Conservation (phyloP, 169 alveolate species). For the Theileria parva region DNA sequence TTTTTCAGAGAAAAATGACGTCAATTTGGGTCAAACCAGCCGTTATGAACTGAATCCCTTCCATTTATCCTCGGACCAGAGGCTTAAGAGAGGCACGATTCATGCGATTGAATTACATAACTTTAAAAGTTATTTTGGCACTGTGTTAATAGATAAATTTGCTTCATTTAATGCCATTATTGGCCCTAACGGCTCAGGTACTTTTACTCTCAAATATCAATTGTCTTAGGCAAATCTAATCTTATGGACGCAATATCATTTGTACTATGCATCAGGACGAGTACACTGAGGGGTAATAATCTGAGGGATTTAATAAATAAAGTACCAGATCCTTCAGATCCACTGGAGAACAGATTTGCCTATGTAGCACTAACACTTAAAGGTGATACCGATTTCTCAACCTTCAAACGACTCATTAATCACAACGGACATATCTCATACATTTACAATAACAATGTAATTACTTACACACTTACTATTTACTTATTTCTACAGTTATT, state of each 20-base stretch:
- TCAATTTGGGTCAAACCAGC: not conserved
- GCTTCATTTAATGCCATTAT: slow-evolving; percentile 86
- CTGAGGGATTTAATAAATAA: slow-evolving; percentile 83
- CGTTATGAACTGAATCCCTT: not conserved
- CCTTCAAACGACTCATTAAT: slow-evolving; percentile 80
- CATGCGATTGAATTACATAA: slow-evolving; percentile 63
- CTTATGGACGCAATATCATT: slow-evolving; percentile 86
- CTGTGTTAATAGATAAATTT: slow-evolving; percentile 86
- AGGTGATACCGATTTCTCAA: slow-evolving; percentile 69
- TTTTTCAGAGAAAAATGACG: not conserved
- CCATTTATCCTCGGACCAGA: slow-evolving; percentile 1
- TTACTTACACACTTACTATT: slow-evolving; percentile 76
- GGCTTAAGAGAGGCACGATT: slow-evolving; percentile 33
- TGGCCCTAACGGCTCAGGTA: slow-evolving; percentile 94
- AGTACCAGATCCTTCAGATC: slow-evolving; percentile 63
- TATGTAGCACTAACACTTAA: slow-evolving; percentile 78
- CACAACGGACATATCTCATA: slow-evolving; percentile 78
- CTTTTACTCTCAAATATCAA: slow-evolving; percentile 1
- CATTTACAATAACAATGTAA: slow-evolving; percentile 76
- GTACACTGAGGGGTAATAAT: slow-evolving; percentile 83
- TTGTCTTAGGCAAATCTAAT: slow-evolving; percentile 73
- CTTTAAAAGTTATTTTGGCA: slow-evolving; percentile 90
- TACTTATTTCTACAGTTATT: too few relatives aligned
- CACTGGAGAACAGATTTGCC: slow-evolving; percentile 50
- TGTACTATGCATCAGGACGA: slow-evolving; percentile 84